phyloP scores from a whole-genome alignment of 305 asterid species.

The Fraxinus greggii region DNA sequence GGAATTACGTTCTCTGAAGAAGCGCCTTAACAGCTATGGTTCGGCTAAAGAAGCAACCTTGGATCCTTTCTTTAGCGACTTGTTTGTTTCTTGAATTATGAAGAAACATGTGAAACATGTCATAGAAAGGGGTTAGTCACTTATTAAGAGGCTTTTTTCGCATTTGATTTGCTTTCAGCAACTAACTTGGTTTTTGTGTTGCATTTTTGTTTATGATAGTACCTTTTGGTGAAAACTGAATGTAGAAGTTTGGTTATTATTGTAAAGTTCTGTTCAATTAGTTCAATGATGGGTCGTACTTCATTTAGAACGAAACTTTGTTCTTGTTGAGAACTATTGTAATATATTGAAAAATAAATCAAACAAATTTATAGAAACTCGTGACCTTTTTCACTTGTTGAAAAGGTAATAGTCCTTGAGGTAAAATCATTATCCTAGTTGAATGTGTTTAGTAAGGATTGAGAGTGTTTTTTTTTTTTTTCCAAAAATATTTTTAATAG shows the following conservation, averaged over 20 bases:
- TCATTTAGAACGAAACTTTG: background rate
- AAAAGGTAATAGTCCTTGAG: background rate
- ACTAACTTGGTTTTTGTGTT: background rate
- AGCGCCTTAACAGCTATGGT: slow-evolving; percentile 52
- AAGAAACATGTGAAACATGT: slow-evolving; percentile 8
- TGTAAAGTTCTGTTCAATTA: background rate
- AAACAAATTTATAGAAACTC: background rate
- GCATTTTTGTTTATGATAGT: background rate
- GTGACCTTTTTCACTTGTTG: background rate
- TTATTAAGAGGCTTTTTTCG: background rate
- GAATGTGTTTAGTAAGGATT: background rate
- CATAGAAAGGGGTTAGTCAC: background rate
- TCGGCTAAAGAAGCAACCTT: slow-evolving; percentile 70
- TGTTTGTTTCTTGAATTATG: slow-evolving; percentile 31
- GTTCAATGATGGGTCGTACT: background rate
- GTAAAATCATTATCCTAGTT: background rate
- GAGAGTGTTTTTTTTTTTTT: background rate
- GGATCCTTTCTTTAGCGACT: slow-evolving; percentile 65
- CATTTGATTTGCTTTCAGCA: background rate
- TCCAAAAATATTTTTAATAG: background rate
- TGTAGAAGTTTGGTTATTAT: background rate
- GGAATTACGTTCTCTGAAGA: slow-evolving; percentile 64
- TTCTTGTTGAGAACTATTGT: background rate
- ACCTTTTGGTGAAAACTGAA: background rate
- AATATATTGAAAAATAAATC: background rate